A percentile compares a stretch with the other conserved stretches of the same genome.
Evolutionary conservation across 2,329 filamentous ascomycete species (phyloP).

Genomic region (Colletotrichum filicis): DNA sequence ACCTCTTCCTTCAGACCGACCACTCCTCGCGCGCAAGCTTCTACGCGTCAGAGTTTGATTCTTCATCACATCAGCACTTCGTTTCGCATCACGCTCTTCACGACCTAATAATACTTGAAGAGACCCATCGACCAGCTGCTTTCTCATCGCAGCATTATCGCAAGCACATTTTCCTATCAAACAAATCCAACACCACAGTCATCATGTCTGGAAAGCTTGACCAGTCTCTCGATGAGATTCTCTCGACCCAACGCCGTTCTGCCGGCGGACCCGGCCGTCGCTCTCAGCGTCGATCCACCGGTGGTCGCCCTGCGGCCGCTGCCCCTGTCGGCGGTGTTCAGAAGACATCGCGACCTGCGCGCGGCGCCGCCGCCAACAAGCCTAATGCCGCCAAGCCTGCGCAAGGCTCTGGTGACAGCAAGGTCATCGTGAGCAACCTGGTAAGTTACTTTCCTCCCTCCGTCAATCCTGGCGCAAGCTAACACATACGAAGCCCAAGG

Average conservation of each 20-base stretch:
- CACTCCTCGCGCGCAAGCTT: slow-evolving; percentile 17
- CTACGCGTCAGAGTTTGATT: slow-evolving; percentile 24
- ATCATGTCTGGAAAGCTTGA: slow-evolving; percentile 96
- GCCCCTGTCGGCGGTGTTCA: slow-evolving; percentile 87
- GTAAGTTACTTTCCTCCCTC: slow-evolving; percentile 64
- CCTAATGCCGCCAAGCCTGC: slow-evolving; percentile 73
- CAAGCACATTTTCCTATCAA: background rate
- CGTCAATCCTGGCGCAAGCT: slow-evolving; percentile 47
- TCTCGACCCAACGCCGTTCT: slow-evolving; percentile 77
- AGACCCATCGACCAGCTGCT: slow-evolving; percentile 21
- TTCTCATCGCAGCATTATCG: slow-evolving; percentile 6
- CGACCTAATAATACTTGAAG: slow-evolving; percentile 4
- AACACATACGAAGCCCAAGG: slow-evolving; percentile 78
- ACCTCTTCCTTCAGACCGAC: slow-evolving; percentile 12
- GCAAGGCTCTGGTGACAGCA: slow-evolving; percentile 78
- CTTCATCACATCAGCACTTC: slow-evolving; percentile 2
- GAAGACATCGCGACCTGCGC: slow-evolving; percentile 76
- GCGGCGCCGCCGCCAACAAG: slow-evolving; percentile 65
- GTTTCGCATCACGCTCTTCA: slow-evolving; percentile 13
- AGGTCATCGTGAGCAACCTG: slow-evolving; percentile 98
- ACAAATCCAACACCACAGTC: slow-evolving; percentile 37
- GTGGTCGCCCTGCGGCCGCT: slow-evolving; percentile 65
- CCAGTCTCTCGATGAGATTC: slow-evolving; percentile 96
- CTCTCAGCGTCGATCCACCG: slow-evolving; percentile 59
- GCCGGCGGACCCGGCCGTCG: slow-evolving; percentile 60